Percentiles rank a stretch among this genome's conserved stretches.
Evolutionary conservation across 495 filamentous ascomycete genomes (phyloP).

Genomic region (Penicillium psychrofluorescens): DNA sequence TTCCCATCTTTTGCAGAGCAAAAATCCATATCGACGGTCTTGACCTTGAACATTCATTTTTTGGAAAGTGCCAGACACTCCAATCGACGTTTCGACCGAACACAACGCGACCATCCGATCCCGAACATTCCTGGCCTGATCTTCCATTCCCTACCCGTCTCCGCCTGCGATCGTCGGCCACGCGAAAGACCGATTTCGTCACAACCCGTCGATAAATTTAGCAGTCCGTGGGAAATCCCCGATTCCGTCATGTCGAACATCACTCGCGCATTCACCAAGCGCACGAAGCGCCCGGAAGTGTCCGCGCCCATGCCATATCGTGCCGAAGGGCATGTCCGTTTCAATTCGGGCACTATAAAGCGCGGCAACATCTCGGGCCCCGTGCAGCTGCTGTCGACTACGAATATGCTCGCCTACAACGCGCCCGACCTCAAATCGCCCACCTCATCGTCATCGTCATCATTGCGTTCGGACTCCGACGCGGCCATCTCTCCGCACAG

Average conservation of each 20-base stretch:
- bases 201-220: neutral
- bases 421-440: constrained; percentile 69
- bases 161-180: constrained; percentile 29
- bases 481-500: constrained; percentile 48
- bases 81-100: constrained; percentile 4
- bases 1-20: constrained; percentile 19
- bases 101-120: neutral
- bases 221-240: neutral
- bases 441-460: constrained; percentile 48
- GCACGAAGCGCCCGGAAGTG: constrained; percentile 43
- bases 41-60: constrained; percentile 13
- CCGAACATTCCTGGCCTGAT: constrained; percentile 5
- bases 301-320: constrained; percentile 43
- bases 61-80: constrained; percentile 10
- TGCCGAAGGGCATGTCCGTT: constrained; percentile 37
- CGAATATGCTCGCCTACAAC: constrained; percentile 92
- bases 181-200: constrained; percentile 12
- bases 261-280: constrained; percentile 62
- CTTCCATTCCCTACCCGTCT: constrained; percentile 17
- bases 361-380: constrained; percentile 76
- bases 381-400: constrained; percentile 81
- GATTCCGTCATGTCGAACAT: constrained; percentile 38
- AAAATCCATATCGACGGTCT: constrained; percentile 9
- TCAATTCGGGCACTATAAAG: constrained; percentile 40
- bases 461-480: constrained; percentile 55